Conservation (phyloP, 176 grass and related monocot genomes). For the Tuctoria greenei region DNA sequence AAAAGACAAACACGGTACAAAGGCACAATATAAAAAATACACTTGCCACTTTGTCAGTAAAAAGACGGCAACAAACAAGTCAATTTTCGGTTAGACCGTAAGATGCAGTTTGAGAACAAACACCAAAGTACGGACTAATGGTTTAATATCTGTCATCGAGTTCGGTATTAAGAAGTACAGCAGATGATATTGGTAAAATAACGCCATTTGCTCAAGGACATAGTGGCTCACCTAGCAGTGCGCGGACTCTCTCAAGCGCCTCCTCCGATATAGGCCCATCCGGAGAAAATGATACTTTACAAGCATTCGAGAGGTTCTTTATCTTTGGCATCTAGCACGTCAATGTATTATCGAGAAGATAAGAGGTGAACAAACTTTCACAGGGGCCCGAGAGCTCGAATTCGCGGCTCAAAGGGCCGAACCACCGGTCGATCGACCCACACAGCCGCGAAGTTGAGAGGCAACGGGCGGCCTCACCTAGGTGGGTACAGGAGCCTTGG, state of each 20-base stretch:
- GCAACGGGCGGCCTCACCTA: background rate
- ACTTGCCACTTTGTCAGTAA: background rate
- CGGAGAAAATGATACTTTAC: conserved; percentile 77
- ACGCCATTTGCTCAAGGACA: background rate
- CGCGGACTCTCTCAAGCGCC: conserved; percentile 80
- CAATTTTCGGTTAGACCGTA: background rate
- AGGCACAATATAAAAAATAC: background rate
- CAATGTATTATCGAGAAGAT: conserved; percentile 22
- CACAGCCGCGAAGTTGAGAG: background rate
- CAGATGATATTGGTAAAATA: background rate
- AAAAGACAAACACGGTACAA: background rate
- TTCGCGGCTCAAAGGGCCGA: background rate
- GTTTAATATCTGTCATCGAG: background rate
- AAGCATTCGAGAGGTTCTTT: conserved; percentile 71
- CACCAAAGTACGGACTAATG: background rate
- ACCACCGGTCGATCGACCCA: conserved; percentile 17
- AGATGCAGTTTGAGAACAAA: conserved; percentile 11
- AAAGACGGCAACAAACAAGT: background rate
- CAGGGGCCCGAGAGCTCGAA: background rate
- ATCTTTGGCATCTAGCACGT: conserved; percentile 83
- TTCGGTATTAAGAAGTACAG: conserved; percentile 7
- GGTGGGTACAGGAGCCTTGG: background rate
- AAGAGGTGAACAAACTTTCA: conserved; percentile 24
- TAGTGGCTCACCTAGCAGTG: conserved; percentile 66
- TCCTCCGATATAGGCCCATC: conserved; percentile 85